phyloP scores from a whole-genome alignment of 2,329 filamentous ascomycete genomes.

The Verticillium albo-atrum region DNA sequence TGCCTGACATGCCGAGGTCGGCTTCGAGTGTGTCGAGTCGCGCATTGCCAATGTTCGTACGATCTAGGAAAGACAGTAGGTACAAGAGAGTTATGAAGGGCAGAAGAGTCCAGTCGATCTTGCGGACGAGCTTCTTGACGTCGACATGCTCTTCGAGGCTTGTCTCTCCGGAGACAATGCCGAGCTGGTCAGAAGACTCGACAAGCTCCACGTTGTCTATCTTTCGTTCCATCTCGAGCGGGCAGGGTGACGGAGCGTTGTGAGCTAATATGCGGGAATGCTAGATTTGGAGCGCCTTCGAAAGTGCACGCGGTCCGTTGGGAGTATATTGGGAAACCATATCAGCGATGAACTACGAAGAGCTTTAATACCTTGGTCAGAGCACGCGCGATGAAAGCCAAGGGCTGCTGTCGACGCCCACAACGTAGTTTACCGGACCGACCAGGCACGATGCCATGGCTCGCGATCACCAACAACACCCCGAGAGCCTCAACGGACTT shows the following conservation, averaged over 20 bases:
- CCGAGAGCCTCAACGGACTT: background rate
- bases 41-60: conserved; percentile 44
- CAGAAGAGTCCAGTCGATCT: conserved; percentile 50
- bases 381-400: background rate
- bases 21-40: conserved; percentile 41
- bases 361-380: background rate
- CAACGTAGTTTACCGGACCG: background rate
- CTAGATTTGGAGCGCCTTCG: too few relatives aligned
- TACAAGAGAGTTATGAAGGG: conserved; percentile 52
- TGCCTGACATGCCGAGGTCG: conserved; percentile 19
- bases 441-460: background rate
- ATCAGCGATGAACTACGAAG: too few relatives aligned
- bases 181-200: background rate
- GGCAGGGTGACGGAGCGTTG: too few relatives aligned
- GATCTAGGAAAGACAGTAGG: conserved; percentile 51
- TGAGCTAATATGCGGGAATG: too few relatives aligned
- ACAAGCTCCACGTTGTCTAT: background rate
- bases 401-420: background rate
- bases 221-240: background rate
- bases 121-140: conserved; percentile 41
- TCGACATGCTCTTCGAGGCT: background rate
- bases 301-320: too few relatives aligned
- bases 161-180: background rate
- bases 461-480: background rate
- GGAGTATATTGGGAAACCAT: too few relatives aligned